These are phyloP conservation scores for Nannochloropsis oceanica DNA, from an alignment of 108 stramenopile genomes.

Conservation along the genomic window DNA sequence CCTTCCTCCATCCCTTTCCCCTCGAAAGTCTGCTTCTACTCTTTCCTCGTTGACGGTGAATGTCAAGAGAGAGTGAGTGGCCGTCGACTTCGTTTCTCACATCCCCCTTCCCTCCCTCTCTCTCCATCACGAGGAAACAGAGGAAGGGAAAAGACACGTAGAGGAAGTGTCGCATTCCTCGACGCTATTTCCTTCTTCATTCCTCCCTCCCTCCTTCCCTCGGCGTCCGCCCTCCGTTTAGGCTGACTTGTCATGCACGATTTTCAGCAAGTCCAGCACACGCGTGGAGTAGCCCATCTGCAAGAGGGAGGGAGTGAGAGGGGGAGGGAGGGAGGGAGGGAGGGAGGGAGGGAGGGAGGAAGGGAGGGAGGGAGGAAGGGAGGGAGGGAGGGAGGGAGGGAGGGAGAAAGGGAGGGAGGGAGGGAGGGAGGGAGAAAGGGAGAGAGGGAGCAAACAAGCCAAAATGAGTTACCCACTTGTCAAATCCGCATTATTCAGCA, in stretches of 20 bases:
- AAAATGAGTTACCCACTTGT: neutral
- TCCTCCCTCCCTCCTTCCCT: neutral
- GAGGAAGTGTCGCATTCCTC: neutral
- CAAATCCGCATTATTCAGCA: no score
- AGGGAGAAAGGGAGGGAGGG: neutral
- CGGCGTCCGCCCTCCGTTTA: neutral
- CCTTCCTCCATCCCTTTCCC: neutral
- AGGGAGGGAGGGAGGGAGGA: neutral
- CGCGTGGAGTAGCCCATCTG: conserved; percentile 65
- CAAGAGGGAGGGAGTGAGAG: neutral
- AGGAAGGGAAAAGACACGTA: no score
- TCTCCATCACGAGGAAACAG: no score
- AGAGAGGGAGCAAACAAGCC: neutral
- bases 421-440: neutral
- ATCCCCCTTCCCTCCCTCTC: no score
- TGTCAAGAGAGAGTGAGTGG: no score
- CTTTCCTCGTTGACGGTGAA: neutral
- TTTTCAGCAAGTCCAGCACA: conserved; percentile 75
- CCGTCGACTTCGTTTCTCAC: no score
- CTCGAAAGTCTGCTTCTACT: no score
- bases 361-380: no score
- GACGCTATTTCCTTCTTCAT: neutral
- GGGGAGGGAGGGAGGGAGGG: neutral
- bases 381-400: neutral
- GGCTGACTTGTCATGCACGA: conserved; percentile 50